Evolutionary conservation across 208 protist genomes (phyloP).

Genomic region (Leishmania braziliensis): DNA sequence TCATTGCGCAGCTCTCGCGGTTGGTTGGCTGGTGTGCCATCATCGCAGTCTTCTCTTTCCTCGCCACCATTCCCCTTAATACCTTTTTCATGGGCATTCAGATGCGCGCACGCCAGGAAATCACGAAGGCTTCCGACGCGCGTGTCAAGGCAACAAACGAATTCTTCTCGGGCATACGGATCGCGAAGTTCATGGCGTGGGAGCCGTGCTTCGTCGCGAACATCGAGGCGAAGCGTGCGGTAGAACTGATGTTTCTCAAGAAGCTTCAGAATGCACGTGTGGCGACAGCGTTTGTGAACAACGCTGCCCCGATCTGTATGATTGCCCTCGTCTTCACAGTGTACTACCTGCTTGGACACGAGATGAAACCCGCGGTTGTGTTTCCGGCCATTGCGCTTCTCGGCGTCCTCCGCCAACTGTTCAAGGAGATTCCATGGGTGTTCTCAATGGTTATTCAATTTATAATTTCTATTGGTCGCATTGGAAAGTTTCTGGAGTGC

Average conservation of each 20-base stretch:
- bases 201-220: constrained; percentile 68
- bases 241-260: constrained; percentile 48
- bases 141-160: constrained; percentile 93
- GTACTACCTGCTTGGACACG: constrained; percentile 46
- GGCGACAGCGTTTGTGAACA: constrained; percentile 48
- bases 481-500: constrained; percentile 59
- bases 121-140: constrained; percentile 65
- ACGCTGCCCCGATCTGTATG: constrained; percentile 57
- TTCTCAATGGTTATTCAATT: constrained; percentile 68
- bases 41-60: constrained; percentile 61
- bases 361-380: constrained; percentile 71
- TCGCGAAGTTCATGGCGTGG: constrained; percentile 95
- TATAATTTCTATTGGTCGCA: constrained; percentile 68
- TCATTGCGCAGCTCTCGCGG: constrained; percentile 42
- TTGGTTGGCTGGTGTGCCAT: constrained; percentile 78
- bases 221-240: constrained; percentile 39
- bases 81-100: constrained; percentile 36
- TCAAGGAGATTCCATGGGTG: constrained; percentile 80
- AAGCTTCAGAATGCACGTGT: constrained; percentile 34
- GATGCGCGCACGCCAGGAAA: constrained; percentile 23
- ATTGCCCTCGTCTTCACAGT: constrained; percentile 34
- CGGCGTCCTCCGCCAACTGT: constrained; percentile 35
- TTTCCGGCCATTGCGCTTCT: constrained; percentile 39
- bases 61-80: constrained; percentile 75
- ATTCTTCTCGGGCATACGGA: constrained; percentile 90